A percentile compares a stretch with the other conserved stretches of the same genome.
These are phyloP conservation scores for Fallopia convolvulus DNA, from an alignment of 148 eudicot genomes.

Conservation along the genomic window DNA sequence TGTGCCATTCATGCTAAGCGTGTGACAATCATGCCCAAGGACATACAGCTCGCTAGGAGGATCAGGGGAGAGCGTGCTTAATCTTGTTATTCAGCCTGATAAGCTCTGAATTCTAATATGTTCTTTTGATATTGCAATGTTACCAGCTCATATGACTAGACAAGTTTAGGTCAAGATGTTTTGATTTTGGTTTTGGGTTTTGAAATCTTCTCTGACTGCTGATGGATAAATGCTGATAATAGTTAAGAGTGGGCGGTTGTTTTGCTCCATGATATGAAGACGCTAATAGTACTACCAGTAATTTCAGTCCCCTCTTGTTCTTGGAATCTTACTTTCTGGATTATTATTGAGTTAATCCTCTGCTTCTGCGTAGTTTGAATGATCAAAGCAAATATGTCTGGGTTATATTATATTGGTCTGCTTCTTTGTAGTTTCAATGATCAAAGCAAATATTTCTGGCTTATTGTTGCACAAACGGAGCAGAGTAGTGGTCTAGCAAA, in stretches of 20 bases:
- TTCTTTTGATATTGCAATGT: background rate
- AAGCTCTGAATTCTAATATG: too few relatives aligned
- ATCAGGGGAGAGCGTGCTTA: slow-evolving; percentile 12
- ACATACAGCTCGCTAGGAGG: slow-evolving; percentile 12
- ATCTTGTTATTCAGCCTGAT: background rate
- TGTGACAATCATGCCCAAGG: slow-evolving; percentile 12
- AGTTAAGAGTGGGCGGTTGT: too few relatives aligned
- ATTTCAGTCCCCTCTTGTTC: background rate
- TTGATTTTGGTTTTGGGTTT: background rate
- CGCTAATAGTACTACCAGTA: background rate
- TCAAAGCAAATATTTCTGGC: too few relatives aligned
- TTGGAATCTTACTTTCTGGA: background rate
- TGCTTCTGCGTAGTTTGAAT: too few relatives aligned
- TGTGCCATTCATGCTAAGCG: slow-evolving; percentile 13
- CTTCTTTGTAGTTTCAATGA: too few relatives aligned
- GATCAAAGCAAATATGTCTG: too few relatives aligned
- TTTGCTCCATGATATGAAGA: background rate
- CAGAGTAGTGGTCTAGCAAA: too few relatives aligned
- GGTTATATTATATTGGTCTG: too few relatives aligned
- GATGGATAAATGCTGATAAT: background rate
- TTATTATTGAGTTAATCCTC: background rate
- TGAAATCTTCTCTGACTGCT: background rate
- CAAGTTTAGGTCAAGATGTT: background rate
- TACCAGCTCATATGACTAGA: background rate
- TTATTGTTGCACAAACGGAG: too few relatives aligned